Evolutionary conservation across 2,329 filamentous ascomycete genomes (phyloP), one percentile per base, ranked within the genome.

Genomic region (Colletotrichum musae): DNA sequence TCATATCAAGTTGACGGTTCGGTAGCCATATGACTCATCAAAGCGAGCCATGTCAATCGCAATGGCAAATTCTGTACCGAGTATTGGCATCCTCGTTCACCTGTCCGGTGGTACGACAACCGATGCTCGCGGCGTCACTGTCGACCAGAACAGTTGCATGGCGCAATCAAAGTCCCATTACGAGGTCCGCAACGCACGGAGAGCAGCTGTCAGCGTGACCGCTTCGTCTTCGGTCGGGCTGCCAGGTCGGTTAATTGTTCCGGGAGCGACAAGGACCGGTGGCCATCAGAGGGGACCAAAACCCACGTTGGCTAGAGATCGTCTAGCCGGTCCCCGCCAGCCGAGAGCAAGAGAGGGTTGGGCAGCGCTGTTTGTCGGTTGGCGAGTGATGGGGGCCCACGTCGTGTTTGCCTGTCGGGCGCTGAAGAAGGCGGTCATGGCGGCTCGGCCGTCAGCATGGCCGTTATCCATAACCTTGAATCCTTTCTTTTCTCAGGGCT

Each of bases 161-260:
- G 60, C 28, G 53, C 45, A 64, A 53, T 68, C 48, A 53, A 53
- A 58, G 21, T 53, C 18, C 15, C 47, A 52, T 41, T 6, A 18
- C n/a, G 39, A 52, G 53, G 48, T 41, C 65, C 64, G 52, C 47
- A 58, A 43, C 36, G 18, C 36, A 51, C 41, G 39, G 59, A 26
- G 36, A 47, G 48, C 16, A 54, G 54, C 56, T 48, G 47, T 32
- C 64, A 66, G 24, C 56, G 57, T 47, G 36, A 52, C 28, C 48
- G 58, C 53, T 58, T 53, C 63, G n/a, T 57, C 43, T 67, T 56
- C 58, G 59, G 59, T 36, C 52, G 32, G 41, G 48, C 54, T 56
- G 61, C 61, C 43, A 59, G 47, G 61, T 36, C 61, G 28, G 61
- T 52, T 26, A 52, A 15, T 48, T 26, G 41, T 58, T 32, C 53